Evolutionary conservation across 352 stramenopile species (phyloP), one percentile per base, ranked within the genome.

Genomic region (Phytopythium cucurbitacearum): DNA sequence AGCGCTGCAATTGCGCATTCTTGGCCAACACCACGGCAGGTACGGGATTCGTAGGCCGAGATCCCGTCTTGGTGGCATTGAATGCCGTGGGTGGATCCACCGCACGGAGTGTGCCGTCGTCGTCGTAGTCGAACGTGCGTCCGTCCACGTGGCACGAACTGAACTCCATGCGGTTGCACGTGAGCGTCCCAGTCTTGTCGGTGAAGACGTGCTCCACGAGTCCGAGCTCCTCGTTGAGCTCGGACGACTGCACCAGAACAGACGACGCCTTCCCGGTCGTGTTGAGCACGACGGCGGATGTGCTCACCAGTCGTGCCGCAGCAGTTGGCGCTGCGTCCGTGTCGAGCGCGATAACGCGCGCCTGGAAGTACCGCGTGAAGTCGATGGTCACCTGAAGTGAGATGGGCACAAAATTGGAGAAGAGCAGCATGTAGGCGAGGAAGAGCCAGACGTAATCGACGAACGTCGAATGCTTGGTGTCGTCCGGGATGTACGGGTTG

Each of bases 161-260:
- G 59, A 99, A 98, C 28, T 91, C 70, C 92, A 98, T 98, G 5
- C 84, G 77, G 60, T 98, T 98, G 51, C 87, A 86, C 8, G 92
- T 98, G 11, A 98, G 64, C 11, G 91, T 98, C 12, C 91, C 91
- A 2, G 91, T 98, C 57, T 97, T 98, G 59, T 98, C 91, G 0
- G 67, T 97, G 70, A 99, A 99, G 33, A 99, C 89, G 60, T 99
- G 97, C 51, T 98, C 77, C 12, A 99, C 87, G 61, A 97, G 75
- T 5, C 95, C 97, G 16, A 98, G 68, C 47, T 98, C 88, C 52
- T 95, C 91, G 43, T 94, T 96, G 34, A 98, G 64, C 52, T 96
- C 87, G 0, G 86, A 93, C 0, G 78, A 91, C 42, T 89, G 79
- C 10, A 90, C 89, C 34, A 66, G 73, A 15, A 87, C 78, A 3